Conservation (phyloP, 2,329 filamentous ascomycete species). For the Alternaria gaisen region DNA sequence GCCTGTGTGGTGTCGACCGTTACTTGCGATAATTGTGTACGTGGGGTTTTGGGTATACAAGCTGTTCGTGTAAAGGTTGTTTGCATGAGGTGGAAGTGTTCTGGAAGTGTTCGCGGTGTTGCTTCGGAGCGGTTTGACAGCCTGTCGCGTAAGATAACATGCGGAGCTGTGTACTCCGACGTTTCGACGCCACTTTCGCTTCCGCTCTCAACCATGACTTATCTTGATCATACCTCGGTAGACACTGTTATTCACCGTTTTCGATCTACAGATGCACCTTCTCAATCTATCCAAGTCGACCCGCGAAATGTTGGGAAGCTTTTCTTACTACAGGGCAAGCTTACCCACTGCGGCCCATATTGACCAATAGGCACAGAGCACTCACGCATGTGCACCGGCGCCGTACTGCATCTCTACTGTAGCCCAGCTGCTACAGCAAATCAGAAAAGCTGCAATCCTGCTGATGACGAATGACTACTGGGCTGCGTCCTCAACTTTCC, state of each 20-base stretch:
- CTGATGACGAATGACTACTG: conserved; percentile 15
- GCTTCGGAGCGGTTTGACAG: not conserved
- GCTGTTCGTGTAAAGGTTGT: not conserved
- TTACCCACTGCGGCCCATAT: not conserved
- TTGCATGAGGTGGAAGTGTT: not conserved
- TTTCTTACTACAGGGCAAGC: conserved; percentile 5
- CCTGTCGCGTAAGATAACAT: not conserved
- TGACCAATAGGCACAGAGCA: conserved; percentile 12
- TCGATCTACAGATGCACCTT: conserved; percentile 38
- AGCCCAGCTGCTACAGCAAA: conserved; percentile 10
- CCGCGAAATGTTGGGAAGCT: conserved; percentile 6
- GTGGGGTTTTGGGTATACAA: conserved; percentile 15
- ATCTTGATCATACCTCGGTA: conserved; percentile 28
- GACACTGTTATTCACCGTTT: conserved; percentile 49
- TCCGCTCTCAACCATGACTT: not conserved
- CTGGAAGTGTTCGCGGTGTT: not conserved
- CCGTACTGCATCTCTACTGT: conserved; percentile 1
- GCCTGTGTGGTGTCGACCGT: conserved; percentile 26
- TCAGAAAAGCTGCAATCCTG: conserved; percentile 9
- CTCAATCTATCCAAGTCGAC: conserved; percentile 10
- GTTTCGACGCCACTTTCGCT: not conserved
- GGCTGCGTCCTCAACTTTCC: conserved; percentile 6
- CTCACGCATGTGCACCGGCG: conserved; percentile 16
- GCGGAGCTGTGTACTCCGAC: not conserved
- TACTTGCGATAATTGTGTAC: conserved; percentile 26